Percentiles rank a stretch among this genome's conserved stretches.
Evolutionary conservation across 768 basidiomycete genomes (phyloP).

Genomic region (Leccinum truebloodii): DNA sequence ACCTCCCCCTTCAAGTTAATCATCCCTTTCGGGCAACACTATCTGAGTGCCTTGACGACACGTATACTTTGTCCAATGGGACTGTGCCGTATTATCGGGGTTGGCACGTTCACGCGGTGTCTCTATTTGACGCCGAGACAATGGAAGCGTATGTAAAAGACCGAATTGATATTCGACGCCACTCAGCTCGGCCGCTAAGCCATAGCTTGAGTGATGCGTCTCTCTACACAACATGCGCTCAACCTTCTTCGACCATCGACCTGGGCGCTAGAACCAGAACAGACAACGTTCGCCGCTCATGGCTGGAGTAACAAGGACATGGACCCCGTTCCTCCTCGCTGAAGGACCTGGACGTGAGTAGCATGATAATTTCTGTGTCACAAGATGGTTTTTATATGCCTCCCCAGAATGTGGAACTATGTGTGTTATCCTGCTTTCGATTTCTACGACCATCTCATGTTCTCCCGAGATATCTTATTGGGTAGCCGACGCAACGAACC

Average conservation of each 20-base stretch:
- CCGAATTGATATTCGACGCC: background rate
- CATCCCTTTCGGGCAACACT: too few species aligned
- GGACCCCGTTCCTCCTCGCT: constrained; percentile 64
- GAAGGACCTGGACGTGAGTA: constrained; percentile 58
- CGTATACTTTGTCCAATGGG: background rate
- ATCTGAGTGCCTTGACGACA: background rate
- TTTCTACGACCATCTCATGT: constrained; percentile 18
- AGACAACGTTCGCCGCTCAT: constrained; percentile 57
- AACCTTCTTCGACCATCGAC: constrained; percentile 21
- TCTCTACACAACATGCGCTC: constrained; percentile 1
- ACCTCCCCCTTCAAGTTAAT: too few species aligned
- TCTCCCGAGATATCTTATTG: constrained; percentile 29
- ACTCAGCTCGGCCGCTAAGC: background rate
- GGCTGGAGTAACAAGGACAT: constrained; percentile 76
- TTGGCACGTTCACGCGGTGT: background rate
- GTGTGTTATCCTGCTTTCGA: constrained; percentile 52
- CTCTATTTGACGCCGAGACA: constrained; percentile 6
- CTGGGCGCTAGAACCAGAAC: constrained; percentile 22
- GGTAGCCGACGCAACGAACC: constrained; percentile 34
- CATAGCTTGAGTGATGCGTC: constrained; percentile 9
- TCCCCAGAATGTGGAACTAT: constrained; percentile 53
- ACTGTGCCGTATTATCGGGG: background rate
- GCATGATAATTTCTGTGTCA: background rate
- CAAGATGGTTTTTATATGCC: background rate
- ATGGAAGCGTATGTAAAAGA: constrained; percentile 9